Base-by-base conservation (phyloP, 208 protist species). In the Trypanosomatidae sp. region DNA sequence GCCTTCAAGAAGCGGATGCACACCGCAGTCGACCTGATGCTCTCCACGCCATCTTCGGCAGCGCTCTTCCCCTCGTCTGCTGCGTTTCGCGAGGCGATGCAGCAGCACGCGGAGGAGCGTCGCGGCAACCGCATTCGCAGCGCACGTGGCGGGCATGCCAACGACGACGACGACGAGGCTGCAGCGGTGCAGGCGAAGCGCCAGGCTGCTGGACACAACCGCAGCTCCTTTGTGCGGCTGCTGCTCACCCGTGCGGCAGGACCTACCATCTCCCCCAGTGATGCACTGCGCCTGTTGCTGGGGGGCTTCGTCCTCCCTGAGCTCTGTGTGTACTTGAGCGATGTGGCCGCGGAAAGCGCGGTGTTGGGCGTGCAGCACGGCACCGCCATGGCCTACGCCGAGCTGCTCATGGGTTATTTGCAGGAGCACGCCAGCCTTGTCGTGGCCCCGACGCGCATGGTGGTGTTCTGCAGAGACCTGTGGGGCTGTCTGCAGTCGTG, bases 301-400 rank as follows among this genome's bases (percentile, higher is more conserved):
- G 62, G 80, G 12, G 88, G 88, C 58, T 95, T 95, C 67, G 73
- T 84, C 0, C 59, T 95, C 17, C 84, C 89, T 9, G 90, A 95
- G 77, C 58, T 95, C 50, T 93, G 84, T 67, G 77, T 86, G 9
- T 92, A 92, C 80, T 50, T 93, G 12, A 82, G 84, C 66, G 81
- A 86, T 47, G 85, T 95, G 12, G 80, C 84, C 5, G 76, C 71
- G 47, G 87, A 95, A 67, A 93, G 86, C 15, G 66, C 74, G 15
- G 81, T 81, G 66, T 60, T 90, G 36, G 78, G 83, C 19, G 80
- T 84, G 49, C 88, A 91, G 58, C 87, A 71, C 72, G 66, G 78
- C 25, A 64, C 69, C 0, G 87, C 90, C 7, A 91, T 95, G 90
- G 79, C 87, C 17, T 79, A 95, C 71, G 82, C 81, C 17, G 90